phyloP scores from a whole-genome alignment of 192 early-diverging fungal genomes.

The Rhizophagus clarus region DNA sequence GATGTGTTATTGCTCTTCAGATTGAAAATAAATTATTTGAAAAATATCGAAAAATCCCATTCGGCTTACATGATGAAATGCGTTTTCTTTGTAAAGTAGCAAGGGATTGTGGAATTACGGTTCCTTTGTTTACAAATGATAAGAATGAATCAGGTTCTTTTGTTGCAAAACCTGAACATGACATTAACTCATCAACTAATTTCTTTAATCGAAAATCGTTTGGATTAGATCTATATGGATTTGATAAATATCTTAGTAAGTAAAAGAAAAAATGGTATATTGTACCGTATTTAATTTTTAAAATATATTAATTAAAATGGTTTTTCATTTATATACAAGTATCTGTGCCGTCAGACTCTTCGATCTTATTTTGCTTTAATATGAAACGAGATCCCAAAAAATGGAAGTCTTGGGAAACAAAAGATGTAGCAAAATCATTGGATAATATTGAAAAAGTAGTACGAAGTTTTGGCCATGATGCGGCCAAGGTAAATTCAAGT shows the following conservation, averaged over 20 bases:
- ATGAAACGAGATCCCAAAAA: slow-evolving; percentile 35
- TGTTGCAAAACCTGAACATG: slow-evolving; percentile 46
- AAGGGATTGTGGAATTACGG: slow-evolving; percentile 72
- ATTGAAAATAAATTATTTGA: slow-evolving; percentile 83
- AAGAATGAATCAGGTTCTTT: slow-evolving; percentile 70
- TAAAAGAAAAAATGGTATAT: background rate
- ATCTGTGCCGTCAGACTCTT: slow-evolving; percentile 55
- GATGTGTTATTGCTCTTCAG: slow-evolving; percentile 79
- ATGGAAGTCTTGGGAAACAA: slow-evolving; percentile 62
- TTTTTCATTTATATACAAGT: slow-evolving; percentile 35
- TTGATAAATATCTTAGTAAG: slow-evolving; percentile 76
- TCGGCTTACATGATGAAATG: slow-evolving; percentile 83
- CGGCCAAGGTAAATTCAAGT: slow-evolving; percentile 46
- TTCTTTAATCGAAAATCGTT: slow-evolving; percentile 48
- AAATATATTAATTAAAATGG: background rate
- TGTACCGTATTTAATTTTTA: background rate
- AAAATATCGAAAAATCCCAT: slow-evolving; percentile 56
- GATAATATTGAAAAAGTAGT: slow-evolving; percentile 68
- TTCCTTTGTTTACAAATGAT: slow-evolving; percentile 89
- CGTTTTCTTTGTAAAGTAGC: slow-evolving; percentile 73
- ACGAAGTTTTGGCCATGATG: slow-evolving; percentile 68
- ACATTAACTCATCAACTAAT: slow-evolving; percentile 18
- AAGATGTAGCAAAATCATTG: slow-evolving; percentile 49
- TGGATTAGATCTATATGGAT: slow-evolving; percentile 79
- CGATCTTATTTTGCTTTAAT: slow-evolving; percentile 50